Percentiles rank a stretch among this genome's conserved stretches.
Evolutionary conservation across 768 basidiomycete species (phyloP).

Genomic region (Agrocybe pediades): DNA sequence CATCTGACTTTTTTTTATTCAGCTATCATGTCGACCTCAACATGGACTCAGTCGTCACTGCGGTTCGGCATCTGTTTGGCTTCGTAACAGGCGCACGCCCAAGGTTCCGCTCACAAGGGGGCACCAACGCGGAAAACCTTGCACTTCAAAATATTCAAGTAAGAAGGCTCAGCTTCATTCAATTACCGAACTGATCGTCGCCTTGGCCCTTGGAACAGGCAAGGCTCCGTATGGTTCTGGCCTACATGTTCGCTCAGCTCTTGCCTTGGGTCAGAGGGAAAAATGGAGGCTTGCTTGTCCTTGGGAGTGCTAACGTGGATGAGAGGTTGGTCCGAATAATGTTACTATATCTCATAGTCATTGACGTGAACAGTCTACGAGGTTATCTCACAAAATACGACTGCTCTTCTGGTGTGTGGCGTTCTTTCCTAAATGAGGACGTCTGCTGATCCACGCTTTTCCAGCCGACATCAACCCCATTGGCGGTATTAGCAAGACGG

Average conservation of each 20-base stretch:
- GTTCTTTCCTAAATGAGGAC: conserved; percentile 5
- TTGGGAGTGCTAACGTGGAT: conserved; percentile 98
- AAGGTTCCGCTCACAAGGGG: conserved; percentile 86
- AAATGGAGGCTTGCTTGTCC: conserved; percentile 83
- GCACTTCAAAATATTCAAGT: conserved; percentile 98
- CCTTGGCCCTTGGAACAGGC: too few relatives aligned
- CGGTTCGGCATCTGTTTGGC: conserved; percentile 80
- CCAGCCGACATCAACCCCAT: conserved; percentile 97
- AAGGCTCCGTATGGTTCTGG: conserved; percentile 89
- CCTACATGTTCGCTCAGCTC: conserved; percentile 94
- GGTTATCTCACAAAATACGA: conserved; percentile 99
- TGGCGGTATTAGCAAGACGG: conserved; percentile 96
- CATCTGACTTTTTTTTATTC: neutral
- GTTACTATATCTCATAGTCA: neutral
- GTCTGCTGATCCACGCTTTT: neutral
- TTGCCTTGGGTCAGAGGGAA: conserved; percentile 89
- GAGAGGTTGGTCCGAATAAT: conserved; percentile 65
- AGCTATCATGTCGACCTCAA: conserved; percentile 96
- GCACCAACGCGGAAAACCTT: conserved; percentile 85
- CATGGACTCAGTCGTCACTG: conserved; percentile 90
- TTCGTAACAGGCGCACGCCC: conserved; percentile 69
- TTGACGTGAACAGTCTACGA: conserved; percentile 62
- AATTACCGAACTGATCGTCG: neutral
- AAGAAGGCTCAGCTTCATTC: conserved; percentile 3
- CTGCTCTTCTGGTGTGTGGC: conserved; percentile 73